Evolutionary conservation across 345 rosid genomes (phyloP), one percentile per base, ranked within the genome.

Genomic region (Psidium friedrichsthalianum): DNA sequence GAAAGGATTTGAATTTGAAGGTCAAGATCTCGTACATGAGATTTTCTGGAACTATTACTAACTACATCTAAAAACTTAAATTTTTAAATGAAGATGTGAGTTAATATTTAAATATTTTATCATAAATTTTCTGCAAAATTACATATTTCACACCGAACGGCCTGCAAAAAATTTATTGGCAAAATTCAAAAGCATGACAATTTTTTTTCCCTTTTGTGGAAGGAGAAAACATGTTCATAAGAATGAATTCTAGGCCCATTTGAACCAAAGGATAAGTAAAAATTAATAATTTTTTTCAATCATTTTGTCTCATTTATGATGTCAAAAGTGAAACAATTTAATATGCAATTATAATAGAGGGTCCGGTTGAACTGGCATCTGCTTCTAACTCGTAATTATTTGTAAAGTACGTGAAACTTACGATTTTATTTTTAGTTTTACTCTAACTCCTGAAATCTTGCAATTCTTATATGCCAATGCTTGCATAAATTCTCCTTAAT

Each of bases 161-260:
- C 5, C 61, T 58, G 0, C 25, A 11, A 58, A 58, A 0, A 58
- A 0, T 0, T 57, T 25, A 25, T 11, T 58, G 64, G 32, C 64
- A 58, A 58, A 12, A 58, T 58, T 58, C 64, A 5, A 57, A n/a
- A n/a, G 32, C 13, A 14, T 58, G 51, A 49, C 51, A 49, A 49
- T 49, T 10, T 49, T 49, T 49, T 49, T 49, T 11, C 13, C 27
- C 64, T 25, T 58, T 58, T 58, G 64, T 25, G 64, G 64, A 25
- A 58, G 9, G 69, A 6, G 69, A 59, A 59, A 61, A 61, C 42
- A 29, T 29, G 74, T 15, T 61, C 6, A 15, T 61, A 29, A 61
- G 42, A 6, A 15, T 29, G 74, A 61, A 61, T 61, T 61, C 74
- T 61, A 29, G 4, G 42, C 21, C 11, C 76, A 61, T 61, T 61